Evolutionary conservation across 2,329 filamentous ascomycete species (phyloP).

Genomic region (Hymenoscyphus scutula): DNA sequence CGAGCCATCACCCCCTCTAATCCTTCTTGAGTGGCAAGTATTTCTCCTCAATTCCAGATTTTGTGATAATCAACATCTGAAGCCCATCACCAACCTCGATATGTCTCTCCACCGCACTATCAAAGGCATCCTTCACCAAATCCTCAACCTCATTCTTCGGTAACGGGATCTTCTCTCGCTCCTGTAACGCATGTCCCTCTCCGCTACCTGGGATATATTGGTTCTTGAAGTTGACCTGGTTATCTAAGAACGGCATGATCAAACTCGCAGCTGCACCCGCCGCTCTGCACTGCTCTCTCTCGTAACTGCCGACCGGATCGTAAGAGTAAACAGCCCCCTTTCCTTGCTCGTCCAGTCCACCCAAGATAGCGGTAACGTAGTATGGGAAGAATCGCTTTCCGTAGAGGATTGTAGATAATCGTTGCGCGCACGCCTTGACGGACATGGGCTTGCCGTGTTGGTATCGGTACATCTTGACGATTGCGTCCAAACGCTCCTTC

Average conservation of each 20-base stretch:
- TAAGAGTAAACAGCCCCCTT: conserved; percentile 95
- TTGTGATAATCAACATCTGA: conserved; percentile 92
- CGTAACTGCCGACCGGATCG: conserved; percentile 96
- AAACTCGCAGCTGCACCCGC: conserved; percentile 88
- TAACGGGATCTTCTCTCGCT: conserved; percentile 68
- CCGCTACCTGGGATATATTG: conserved; percentile 89
- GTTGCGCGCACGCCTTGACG: conserved; percentile 90
- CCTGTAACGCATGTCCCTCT: conserved; percentile 74
- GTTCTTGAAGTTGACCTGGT: conserved; percentile 99
- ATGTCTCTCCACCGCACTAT: conserved; percentile 95
- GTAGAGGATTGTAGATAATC: conserved; percentile 93
- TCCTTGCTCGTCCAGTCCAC: conserved; percentile 90
- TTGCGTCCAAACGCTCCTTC: conserved; percentile 87
- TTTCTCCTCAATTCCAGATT: conserved; percentile 82
- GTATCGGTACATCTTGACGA: conserved; percentile 99
- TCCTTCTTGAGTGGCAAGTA: conserved; percentile 86
- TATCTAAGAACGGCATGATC: conserved; percentile 99
- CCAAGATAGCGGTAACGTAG: conserved; percentile 93
- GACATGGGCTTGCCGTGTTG: conserved; percentile 96
- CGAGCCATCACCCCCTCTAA: conserved; percentile 44
- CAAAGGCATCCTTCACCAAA: conserved; percentile 94
- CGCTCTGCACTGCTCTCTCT: conserved; percentile 92
- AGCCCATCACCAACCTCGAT: conserved; percentile 97
- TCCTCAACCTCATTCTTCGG: conserved; percentile 73
- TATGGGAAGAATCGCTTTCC: conserved; percentile 98